Evolutionary conservation across 2,329 filamentous ascomycete species (phyloP), one percentile per base, ranked within the genome.

Genomic region (Raffaelea deltoideospora): DNA sequence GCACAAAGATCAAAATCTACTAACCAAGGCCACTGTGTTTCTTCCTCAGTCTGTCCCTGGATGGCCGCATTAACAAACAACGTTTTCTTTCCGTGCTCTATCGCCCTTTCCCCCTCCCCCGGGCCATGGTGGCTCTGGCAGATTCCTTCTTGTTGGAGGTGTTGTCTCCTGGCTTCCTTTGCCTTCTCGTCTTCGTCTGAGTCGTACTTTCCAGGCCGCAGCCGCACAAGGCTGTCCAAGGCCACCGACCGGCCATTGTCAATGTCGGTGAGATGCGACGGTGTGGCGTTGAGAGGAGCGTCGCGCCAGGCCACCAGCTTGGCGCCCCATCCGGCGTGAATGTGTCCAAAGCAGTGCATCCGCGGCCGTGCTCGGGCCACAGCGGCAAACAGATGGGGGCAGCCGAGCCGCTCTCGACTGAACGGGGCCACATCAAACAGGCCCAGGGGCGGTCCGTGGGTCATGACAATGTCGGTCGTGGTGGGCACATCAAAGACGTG

Each of bases 301-400:
- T 32, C 41, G 5, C 59, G 53, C 75, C 73, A 79, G 1, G 55
- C 53, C 0, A 72, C 61, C 3, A 69, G 41, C 36, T 63, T 65
- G 0, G 60, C 64, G 3, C 74, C 75, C 68, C 71, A 78, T 0
- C 58, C 63, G 44, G 72, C 66, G 46, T 75, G 70, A n/a, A 73
- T 65, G 41, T 74, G 70, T 0, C 69, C 69, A 40, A 72, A 74
- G 48, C 67, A 72, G 47, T 72, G 66, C 4, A 74, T 43, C 7
- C 49, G 48, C 2, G 69, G 69, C 21, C 52, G 54, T 1, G 60
- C 56, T 0, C 47, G 47, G 2, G 57, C 53, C 0, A 74, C 47
- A 0, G 69, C 64, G 0, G 48, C 49, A 37, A 70, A 61, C 3
- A 75, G 57, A 14, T 57, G 41, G 0, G 45, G 43, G 40, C 65